Percentiles rank a stretch among this genome's conserved stretches.
Evolutionary conservation across 2,329 filamentous ascomycete species (phyloP).

Genomic region (Venturia oleaginea): DNA sequence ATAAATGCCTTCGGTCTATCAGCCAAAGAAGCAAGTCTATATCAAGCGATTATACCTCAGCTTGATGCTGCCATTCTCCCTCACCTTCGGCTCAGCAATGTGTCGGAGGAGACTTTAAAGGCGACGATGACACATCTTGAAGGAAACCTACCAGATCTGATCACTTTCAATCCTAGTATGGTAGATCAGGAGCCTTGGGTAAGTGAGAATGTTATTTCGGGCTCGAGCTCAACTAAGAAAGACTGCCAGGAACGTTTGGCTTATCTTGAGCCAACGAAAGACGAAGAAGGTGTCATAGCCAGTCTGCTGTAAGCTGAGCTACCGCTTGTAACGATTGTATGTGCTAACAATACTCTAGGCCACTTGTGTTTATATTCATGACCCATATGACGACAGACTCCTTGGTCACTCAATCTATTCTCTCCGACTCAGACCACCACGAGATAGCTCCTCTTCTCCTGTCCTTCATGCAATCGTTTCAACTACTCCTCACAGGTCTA

Average conservation of each 20-base stretch:
- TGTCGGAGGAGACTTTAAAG: background rate
- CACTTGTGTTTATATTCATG: constrained; percentile 12
- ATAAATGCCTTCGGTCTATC: constrained; percentile 6
- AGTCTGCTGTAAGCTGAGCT: constrained; percentile 9
- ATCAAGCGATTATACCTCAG: background rate
- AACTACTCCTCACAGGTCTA: constrained; percentile 9
- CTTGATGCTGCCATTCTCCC: constrained; percentile 1
- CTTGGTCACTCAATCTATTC: constrained; percentile 10
- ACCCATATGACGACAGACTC: constrained; percentile 10
- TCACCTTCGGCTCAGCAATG: background rate
- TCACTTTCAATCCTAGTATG: constrained; percentile 14
- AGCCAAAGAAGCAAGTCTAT: background rate
- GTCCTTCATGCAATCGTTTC: constrained; percentile 7
- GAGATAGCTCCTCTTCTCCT: constrained; percentile 11
- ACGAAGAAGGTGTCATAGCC: constrained; percentile 7
- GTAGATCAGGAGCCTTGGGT: constrained; percentile 15
- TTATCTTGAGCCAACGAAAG: background rate
- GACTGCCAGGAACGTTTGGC: constrained; percentile 3
- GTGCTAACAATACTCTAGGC: constrained; percentile 2
- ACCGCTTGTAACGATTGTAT: background rate
- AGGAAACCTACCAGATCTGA: constrained; percentile 12
- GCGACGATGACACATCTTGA: background rate
- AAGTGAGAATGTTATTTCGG: background rate
- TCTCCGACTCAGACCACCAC: constrained; percentile 5
- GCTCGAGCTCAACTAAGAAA: background rate